These are phyloP conservation scores for Phellinidium pouzarii DNA, from an alignment of 1,284 basidiomycete species.

Conservation along the genomic window DNA sequence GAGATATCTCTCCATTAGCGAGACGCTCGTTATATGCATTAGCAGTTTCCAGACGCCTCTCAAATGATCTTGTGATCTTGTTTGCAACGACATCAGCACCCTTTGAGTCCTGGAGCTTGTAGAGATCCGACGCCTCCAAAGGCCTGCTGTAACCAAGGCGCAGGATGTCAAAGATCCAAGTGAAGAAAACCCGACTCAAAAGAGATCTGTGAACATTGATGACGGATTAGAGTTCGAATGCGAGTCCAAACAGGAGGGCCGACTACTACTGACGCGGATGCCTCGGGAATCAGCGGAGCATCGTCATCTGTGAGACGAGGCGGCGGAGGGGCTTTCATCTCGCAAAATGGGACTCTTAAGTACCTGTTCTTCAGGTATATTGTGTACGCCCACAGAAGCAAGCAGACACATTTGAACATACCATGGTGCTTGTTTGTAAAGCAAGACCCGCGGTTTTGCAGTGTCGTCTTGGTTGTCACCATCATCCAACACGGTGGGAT, in stretches of 20 bases:
- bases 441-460: not conserved
- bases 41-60: constrained; percentile 50
- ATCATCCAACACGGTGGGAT: not conserved
- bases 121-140: constrained; percentile 80
- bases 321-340: constrained; percentile 29
- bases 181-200: constrained; percentile 48
- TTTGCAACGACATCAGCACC: constrained; percentile 54
- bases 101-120: constrained; percentile 66
- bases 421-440: constrained; percentile 13
- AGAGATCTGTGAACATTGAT: not conserved
- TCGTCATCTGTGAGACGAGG: constrained; percentile 36
- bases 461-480: not conserved
- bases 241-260: not conserved
- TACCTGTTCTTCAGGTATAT: not conserved
- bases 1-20: constrained; percentile 54
- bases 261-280: constrained; percentile 25
- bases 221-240: no score
- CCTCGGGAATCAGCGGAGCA: constrained; percentile 36
- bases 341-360: constrained; percentile 21
- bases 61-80: constrained; percentile 60
- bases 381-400: not conserved
- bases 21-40: constrained; percentile 67
- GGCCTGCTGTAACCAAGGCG: constrained; percentile 69
- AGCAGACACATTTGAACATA: not conserved
- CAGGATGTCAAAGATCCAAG: constrained; percentile 75